These are phyloP conservation scores for Candida odintsovae DNA, from an alignment of 805 yeast species.

Conservation along the genomic window DNA sequence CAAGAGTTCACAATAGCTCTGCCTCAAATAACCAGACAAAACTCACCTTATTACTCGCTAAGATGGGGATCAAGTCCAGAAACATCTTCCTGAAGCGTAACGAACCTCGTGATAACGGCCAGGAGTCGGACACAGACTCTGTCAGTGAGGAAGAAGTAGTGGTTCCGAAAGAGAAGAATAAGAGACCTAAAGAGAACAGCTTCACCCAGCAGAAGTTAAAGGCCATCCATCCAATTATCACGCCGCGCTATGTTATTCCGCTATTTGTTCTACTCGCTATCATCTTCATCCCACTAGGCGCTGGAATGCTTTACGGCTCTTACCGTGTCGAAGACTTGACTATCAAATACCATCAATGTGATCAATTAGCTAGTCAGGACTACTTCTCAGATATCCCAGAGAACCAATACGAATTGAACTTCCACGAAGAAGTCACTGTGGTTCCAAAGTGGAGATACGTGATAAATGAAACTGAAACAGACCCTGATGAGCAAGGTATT, in stretches of 20 bases:
- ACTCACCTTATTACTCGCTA: not conserved
- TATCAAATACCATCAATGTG: constrained; percentile 75
- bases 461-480: constrained; percentile 36
- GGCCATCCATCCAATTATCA: constrained; percentile 72
- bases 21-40: too few relatives aligned
- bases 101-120: constrained; percentile 2
- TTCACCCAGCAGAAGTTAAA: constrained; percentile 63
- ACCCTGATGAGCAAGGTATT: constrained; percentile 42
- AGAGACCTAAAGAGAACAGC: constrained; percentile 68
- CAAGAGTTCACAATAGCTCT: too few relatives aligned
- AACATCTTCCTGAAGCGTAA: constrained; percentile 20
- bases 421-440: constrained; percentile 36
- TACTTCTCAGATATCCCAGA: constrained; percentile 48
- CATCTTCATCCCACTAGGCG: constrained; percentile 88
- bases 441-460: constrained; percentile 66
- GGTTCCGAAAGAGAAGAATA: constrained; percentile 38
- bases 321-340: constrained; percentile 64
- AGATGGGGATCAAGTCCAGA: constrained; percentile 21
- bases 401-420: constrained; percentile 51
- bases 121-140: constrained; percentile 35
- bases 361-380: constrained; percentile 38
- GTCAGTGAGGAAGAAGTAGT: constrained; percentile 38
- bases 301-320: constrained; percentile 69
- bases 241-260: constrained; percentile 86
- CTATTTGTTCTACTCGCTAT: constrained; percentile 66